Evolutionary conservation across 805 yeast genomes (phyloP), one percentile per base, ranked within the genome.

Genomic region (Sporopachydermia lactativora): DNA sequence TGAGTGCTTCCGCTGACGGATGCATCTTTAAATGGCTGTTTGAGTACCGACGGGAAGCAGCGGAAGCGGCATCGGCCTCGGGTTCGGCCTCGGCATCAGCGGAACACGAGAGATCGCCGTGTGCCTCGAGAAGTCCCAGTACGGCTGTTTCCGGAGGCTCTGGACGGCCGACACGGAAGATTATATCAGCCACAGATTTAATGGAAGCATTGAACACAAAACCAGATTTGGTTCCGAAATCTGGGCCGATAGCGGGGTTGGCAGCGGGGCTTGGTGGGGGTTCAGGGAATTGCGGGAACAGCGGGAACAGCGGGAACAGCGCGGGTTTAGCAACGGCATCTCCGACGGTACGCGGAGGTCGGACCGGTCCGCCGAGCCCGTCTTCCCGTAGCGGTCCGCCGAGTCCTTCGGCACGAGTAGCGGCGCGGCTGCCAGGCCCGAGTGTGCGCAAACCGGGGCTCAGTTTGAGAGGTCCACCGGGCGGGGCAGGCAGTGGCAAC

Each of bases 1-100:
- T 43, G 13, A 52, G 52, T 28, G 40, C 49, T n/a, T 51, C 52
- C 2, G 39, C 42, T 17, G 55, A 52, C 35, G 57, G 56, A 2
- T 49, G 55, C 34, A 34, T 52, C 1, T 52, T 52, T 28, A 24
- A 50, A 15, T 51, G 56, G 57, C 14, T 34, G 17, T 8, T 15
- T 17, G 34, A 3, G 41, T 28, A 18, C 38, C 2, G 35, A 46
- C 3, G 49, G 49, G 4, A 42, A 48, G n/a, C 49, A 18, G 42
- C 50, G 17, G 45, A 40, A 39, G 42, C 46, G 19, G 19, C 34
- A 15, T n/a, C 24, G 40, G 16, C 48, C 46, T n/a, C 38, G 16
- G n/a, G 39, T 17, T 14, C n/a, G 35, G 39, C 6, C 4, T 8
- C 11, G 28, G 8, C 24, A 24, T 18, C 11, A n/a, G 15, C 8